Base-by-base conservation (phyloP, 176 grass and related monocot genomes). In the Panicum miliaceum region DNA sequence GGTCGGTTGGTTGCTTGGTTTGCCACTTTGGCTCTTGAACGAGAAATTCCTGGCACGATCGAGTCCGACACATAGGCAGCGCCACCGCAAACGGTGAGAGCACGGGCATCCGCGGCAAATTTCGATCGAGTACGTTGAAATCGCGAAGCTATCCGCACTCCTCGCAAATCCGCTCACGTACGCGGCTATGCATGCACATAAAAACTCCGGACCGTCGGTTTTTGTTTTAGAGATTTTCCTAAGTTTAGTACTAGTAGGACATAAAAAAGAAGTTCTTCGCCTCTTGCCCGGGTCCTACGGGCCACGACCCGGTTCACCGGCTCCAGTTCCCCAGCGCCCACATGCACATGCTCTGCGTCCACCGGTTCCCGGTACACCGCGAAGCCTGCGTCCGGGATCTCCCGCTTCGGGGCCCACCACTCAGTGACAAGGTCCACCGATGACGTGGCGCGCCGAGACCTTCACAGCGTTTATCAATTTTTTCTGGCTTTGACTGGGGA, bases 231-330 rank as follows among this genome's bases (percentile, higher is more conserved):
- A 19, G 20, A 19, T 15, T 1, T 47, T 78, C 16, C 77, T 79
- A 79, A 50, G 42, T 79, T 79, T 80, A 67, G 45, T 29, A 22
- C 3, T 5, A 4, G 38, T 5, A 4, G 38, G 29, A 32, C 29
- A 32, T 32, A 32, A 32, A 0, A 8, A 45, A 73, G 42, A 48
- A 8, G 4, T 4, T 6, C 10, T 74, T 63, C 69, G 12, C 8
- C 81, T 16, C 58, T 40, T 63, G 58, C 56, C 80, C 58, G 81
- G 29, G n/a, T 75, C 81, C 40, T 42, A 3, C 60, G 60, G 60
- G 42, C 59, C 26, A 26, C 5, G 70, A 19, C 58, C 81, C 5
- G 16, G 85, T 78, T 68, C 69, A 66, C 73, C 50, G 29, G 50
- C 78, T 67, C n/a, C 29, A 80, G 77, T 62, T 22, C 42, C 82